A percentile compares a stretch with the other conserved stretches of the same genome.
Conservation (phyloP, 129 eudicot species). For the Escallonia herrerae region DNA sequence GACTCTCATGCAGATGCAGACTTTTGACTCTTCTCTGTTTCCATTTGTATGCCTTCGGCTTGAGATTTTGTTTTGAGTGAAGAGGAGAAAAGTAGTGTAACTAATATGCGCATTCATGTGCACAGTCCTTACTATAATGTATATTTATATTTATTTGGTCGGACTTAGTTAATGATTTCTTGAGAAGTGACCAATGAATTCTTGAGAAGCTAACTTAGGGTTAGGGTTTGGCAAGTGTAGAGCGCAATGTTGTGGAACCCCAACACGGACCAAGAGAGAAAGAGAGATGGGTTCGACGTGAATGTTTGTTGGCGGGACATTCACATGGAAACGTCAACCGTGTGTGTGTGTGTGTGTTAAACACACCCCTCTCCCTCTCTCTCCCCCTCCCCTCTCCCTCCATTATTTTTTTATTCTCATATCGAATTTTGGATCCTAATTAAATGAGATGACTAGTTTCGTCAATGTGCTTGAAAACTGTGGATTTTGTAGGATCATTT, state of each 20-base stretch:
- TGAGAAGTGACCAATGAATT: constrained; percentile 8
- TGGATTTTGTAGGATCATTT: too few relatives aligned
- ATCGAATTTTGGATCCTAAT: too few relatives aligned
- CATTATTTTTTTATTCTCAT: too few relatives aligned
- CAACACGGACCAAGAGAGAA: constrained; percentile 42
- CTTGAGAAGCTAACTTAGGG: constrained; percentile 25
- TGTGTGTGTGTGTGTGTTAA: too few relatives aligned
- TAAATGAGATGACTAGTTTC: too few relatives aligned
- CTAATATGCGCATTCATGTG: not conserved
- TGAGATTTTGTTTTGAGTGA: too few relatives aligned
- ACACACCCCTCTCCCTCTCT: too few relatives aligned
- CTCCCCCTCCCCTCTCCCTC: too few relatives aligned
- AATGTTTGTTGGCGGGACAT: constrained; percentile 94
- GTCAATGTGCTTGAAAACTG: too few relatives aligned
- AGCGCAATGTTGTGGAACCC: constrained; percentile 28
- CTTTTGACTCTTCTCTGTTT: constrained; percentile 35
- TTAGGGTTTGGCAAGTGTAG: constrained; percentile 36
- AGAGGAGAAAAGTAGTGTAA: not conserved
- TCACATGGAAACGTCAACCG: constrained; percentile 52
- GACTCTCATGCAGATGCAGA: constrained; percentile 28
- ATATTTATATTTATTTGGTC: not conserved
- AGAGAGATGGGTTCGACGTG: constrained; percentile 84
- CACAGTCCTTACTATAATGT: not conserved
- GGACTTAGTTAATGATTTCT: too few relatives aligned
- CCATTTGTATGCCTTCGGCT: not conserved